Evolutionary conservation across 345 rosid species (phyloP), one percentile per base, ranked within the genome.

Genomic region (Melaleuca quinquenervia): DNA sequence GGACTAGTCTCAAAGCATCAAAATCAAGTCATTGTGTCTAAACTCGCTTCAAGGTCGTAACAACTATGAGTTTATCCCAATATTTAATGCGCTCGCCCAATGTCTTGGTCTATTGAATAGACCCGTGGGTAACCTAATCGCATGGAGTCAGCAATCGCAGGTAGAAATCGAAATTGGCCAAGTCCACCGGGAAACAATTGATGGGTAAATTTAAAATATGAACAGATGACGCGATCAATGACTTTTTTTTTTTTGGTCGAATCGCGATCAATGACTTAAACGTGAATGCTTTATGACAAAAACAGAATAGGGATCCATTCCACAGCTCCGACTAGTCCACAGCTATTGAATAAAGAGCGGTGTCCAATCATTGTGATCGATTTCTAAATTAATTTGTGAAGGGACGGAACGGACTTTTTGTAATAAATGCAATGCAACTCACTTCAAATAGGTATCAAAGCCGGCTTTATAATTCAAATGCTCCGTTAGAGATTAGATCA

Each of bases 21-120:
- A 29, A n/a, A 22, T 8, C 0, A 2, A 11, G 12, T 0, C n/a
- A 29, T 7, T 15, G 11, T 12, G 22, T 64, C 20, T 18, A 5
- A 29, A 64, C 21, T 5, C 6, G 76, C 11, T 62, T 5, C 2
- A 11, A 62, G 4, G 75, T 62, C 21, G 5, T 6, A 1, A 7
- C 6, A 5, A 29, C 6, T 22, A 3, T 8, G 44, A 29, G 44
- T 0, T 21, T n/a, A 32, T 16, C 11, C 0, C 3, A 1, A 64
- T 21, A 64, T 15, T 29, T 5, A 11, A 8, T 16, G 11, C 44
- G 11, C 11, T 1, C 11, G 3, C 44, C 76, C 8, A 0, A 15
- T 0, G n/a, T n/a, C n/a, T n/a, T n/a, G 12, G 32, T 64, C 8
- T 16, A 20, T 22, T 4, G 45, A 10, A 32, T 64, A 21, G 76